phyloP scores from a whole-genome alignment of 2,329 filamentous ascomycete genomes.

The Calcarisporium arbuscula region DNA sequence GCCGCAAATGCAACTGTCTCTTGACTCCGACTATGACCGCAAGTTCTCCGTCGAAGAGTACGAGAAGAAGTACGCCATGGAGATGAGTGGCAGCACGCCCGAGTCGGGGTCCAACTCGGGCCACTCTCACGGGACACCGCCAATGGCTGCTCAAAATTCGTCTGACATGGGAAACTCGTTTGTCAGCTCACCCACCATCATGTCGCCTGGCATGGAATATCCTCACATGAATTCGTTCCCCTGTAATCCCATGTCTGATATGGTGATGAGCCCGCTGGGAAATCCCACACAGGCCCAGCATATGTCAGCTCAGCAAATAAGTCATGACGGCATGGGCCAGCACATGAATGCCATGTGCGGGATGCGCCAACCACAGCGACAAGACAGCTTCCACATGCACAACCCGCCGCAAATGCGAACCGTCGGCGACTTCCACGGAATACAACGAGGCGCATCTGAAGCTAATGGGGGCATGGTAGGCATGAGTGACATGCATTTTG shows the following conservation, averaged over 20 bases:
- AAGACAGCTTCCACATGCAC: constrained; percentile 26
- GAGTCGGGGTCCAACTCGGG: constrained; percentile 26
- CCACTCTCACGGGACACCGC: constrained; percentile 21
- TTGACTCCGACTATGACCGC: constrained; percentile 41
- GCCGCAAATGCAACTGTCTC: constrained; percentile 32
- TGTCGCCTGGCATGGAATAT: constrained; percentile 48
- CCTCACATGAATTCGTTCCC: constrained; percentile 38
- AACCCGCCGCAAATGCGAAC: constrained; percentile 19
- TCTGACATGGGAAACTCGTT: constrained; percentile 43
- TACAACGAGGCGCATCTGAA: constrained; percentile 40
- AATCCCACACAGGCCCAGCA: constrained; percentile 21
- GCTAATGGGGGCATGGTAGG: constrained; percentile 15
- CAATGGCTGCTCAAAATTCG: constrained; percentile 17
- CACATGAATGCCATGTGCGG: constrained; percentile 22
- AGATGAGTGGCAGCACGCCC: constrained; percentile 27
- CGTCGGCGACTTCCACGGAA: constrained; percentile 39
- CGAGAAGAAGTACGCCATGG: constrained; percentile 30
- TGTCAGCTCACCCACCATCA: constrained; percentile 44
- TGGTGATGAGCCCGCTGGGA: constrained; percentile 46
- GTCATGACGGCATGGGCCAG: constrained; percentile 22
- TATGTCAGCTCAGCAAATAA: constrained; percentile 25
- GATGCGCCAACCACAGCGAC: constrained; percentile 21
- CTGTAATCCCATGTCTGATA: constrained; percentile 42
- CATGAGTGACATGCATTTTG: constrained; percentile 23
- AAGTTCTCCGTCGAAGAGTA: constrained; percentile 39